Base-by-base conservation (phyloP, 192 early-diverging fungal genomes). In the Coemansia sp. region DNA sequence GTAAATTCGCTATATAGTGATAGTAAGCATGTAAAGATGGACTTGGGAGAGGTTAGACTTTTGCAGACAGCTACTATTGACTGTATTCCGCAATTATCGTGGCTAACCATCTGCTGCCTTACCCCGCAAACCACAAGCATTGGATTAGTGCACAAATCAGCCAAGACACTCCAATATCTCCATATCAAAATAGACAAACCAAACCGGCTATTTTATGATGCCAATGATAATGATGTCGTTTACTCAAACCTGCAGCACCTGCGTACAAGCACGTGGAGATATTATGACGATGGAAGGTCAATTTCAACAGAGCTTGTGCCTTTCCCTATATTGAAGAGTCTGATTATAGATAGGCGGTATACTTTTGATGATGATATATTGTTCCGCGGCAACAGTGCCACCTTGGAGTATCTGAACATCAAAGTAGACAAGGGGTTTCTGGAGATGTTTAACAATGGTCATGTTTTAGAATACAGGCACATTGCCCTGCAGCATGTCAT, bases 351-450 rank as follows among this genome's bases (percentile, higher is more conserved):
- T 3, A 17, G 5, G 5, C 0, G 10, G 0, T 66, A 55, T 23
- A 14, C 64, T 41, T 66, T 66, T 27, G 32, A 31, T 14, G 23
- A 66, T 31, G 64, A 66, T 39, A 25, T 55, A 3, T 5, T 66
- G 31, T 66, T 66, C 4, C 64, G 64, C 4, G 64, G 64, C 4
- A 66, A 66, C 32, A 39, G 34, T 5, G 32, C 36, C 3, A 66
- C 64, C 10, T 32, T 66, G 50, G 45, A 55, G 50, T 21, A 38
- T 29, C n/a, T 66, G 7, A 0, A 32, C 3, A 4, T 58, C 15
- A 0, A 0, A 3, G 17, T 58, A n/a, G 31, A 34, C 55, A 34
- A 34, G 4, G 4, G 17, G 19, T 14, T 29, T 1, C 32, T 7
- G 32, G 11, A 36, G 1, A 3, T 58, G 5, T 29, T 12, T 2